Percentiles rank a stretch among this genome's conserved stretches.
phyloP scores from a whole-genome alignment of 768 basidiomycete genomes.

The Mycena rosella region DNA sequence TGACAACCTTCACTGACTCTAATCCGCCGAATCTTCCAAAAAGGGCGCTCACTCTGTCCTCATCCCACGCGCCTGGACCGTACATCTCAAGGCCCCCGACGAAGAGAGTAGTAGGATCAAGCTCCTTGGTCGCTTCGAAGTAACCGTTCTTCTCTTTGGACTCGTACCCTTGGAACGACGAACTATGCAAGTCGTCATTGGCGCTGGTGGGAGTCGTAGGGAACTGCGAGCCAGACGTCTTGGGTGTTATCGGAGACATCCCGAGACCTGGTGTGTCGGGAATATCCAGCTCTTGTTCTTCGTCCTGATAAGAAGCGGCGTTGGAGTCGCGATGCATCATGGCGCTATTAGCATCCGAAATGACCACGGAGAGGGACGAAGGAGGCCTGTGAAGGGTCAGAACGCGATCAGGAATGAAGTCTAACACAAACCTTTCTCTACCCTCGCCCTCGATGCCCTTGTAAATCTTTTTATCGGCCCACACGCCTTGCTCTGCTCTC shows the following conservation, averaged over 20 bases:
- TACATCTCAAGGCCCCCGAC: constrained; percentile 81
- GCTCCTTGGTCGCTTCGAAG: constrained; percentile 51
- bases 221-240: constrained; percentile 61
- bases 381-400: constrained; percentile 21
- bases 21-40: constrained; percentile 77
- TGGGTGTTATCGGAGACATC: constrained; percentile 64
- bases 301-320: constrained; percentile 22
- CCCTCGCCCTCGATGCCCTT: constrained; percentile 23
- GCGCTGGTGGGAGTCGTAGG: constrained; percentile 63
- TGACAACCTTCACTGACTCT: constrained; percentile 73
- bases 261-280: constrained; percentile 61
- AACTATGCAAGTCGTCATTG: constrained; percentile 49
- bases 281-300: constrained; percentile 55
- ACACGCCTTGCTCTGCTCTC: constrained; percentile 43
- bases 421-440: constrained; percentile 30
- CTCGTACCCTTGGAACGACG: constrained; percentile 44
- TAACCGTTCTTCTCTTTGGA: constrained; percentile 40
- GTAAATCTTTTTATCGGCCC: constrained; percentile 40
- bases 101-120: constrained; percentile 80
- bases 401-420: constrained; percentile 5
- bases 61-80: constrained; percentile 77
- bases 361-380: constrained; percentile 31
- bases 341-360: constrained; percentile 11
- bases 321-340: constrained; percentile 26
- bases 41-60: constrained; percentile 67